Conservation (phyloP, 1,284 basidiomycete species). For the Dichomitus squalens region DNA sequence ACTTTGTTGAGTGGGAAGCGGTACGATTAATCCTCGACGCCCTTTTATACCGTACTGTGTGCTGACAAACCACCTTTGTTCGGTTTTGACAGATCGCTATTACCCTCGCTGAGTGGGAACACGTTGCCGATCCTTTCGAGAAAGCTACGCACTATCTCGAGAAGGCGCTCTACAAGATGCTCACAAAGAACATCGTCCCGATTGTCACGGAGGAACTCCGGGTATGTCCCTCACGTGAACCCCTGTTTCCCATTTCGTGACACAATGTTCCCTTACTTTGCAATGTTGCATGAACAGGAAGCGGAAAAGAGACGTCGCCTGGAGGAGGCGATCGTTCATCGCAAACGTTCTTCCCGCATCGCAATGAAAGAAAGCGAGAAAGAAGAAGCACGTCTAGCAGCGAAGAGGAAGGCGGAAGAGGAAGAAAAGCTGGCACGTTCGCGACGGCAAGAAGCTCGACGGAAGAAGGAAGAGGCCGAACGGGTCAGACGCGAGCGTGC, state of each 20-base stretch:
- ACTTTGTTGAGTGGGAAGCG: constrained; percentile 84
- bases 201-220: constrained; percentile 62
- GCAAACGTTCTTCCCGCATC: constrained; percentile 85
- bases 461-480: constrained; percentile 65
- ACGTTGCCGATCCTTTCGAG: constrained; percentile 70
- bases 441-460: constrained; percentile 63
- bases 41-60: neutral
- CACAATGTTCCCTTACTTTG: neutral
- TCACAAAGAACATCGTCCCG: constrained; percentile 70
- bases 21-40: constrained; percentile 42
- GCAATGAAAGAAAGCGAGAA: constrained; percentile 73
- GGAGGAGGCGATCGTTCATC: constrained; percentile 71
- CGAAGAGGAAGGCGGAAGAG: constrained; percentile 60
- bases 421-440: constrained; percentile 65
- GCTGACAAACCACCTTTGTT: neutral
- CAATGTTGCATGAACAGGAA: constrained; percentile 47
- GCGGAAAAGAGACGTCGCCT: constrained; percentile 59
- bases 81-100: constrained; percentile 63
- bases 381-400: constrained; percentile 62
- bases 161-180: constrained; percentile 70
- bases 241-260: neutral
- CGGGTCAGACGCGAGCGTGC: constrained; percentile 58
- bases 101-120: constrained; percentile 82
- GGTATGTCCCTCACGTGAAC: constrained; percentile 42
- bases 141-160: constrained; percentile 80